These are phyloP conservation scores for Penicillium sp. DNA, from an alignment of 2,329 filamentous ascomycete species.

Conservation along the genomic window DNA sequence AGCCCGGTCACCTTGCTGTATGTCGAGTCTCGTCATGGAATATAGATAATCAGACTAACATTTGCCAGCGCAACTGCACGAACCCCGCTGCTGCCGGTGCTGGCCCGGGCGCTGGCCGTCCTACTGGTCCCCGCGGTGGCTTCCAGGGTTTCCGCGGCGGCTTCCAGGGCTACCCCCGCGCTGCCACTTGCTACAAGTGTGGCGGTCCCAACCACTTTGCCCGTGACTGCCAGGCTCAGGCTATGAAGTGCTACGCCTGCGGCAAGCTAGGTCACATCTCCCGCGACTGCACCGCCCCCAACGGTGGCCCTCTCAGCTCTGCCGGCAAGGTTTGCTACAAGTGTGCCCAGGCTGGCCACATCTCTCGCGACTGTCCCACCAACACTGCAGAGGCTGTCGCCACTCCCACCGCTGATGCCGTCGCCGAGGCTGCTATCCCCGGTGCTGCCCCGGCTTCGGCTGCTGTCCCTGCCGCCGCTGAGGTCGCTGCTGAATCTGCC, in stretches of 20 bases:
- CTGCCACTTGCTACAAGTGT: slow-evolving; percentile 65
- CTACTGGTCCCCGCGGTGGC: slow-evolving; percentile 61
- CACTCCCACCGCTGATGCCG: slow-evolving; percentile 19
- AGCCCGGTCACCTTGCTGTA: slow-evolving; percentile 87
- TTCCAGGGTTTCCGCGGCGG: slow-evolving; percentile 65
- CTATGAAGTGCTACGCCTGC: slow-evolving; percentile 98
- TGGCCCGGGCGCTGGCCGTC: slow-evolving; percentile 62
- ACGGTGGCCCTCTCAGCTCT: slow-evolving; percentile 90
- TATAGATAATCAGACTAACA: slow-evolving; percentile 3
- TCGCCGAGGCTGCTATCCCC: slow-evolving; percentile 31
- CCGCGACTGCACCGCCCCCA: slow-evolving; percentile 90
- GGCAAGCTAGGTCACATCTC: slow-evolving; percentile 94
- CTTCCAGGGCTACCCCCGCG: slow-evolving; percentile 54
- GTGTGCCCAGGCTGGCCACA: slow-evolving; percentile 92
- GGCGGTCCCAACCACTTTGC: slow-evolving; percentile 94
- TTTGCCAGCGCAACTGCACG: slow-evolving; percentile 63
- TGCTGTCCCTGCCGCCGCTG: slow-evolving; percentile 29
- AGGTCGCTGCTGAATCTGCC: slow-evolving; percentile 30
- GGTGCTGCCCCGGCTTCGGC: slow-evolving; percentile 21
- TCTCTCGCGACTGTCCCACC: slow-evolving; percentile 91
- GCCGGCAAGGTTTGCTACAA: slow-evolving; percentile 98
- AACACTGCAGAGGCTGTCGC: slow-evolving; percentile 41
- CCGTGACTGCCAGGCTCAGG: slow-evolving; percentile 94
- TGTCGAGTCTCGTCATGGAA: slow-evolving; percentile 32
- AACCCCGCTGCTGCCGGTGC: slow-evolving; percentile 50